phyloP scores from a whole-genome alignment of 2,329 filamentous ascomycete genomes.

The Xylaria sp. region DNA sequence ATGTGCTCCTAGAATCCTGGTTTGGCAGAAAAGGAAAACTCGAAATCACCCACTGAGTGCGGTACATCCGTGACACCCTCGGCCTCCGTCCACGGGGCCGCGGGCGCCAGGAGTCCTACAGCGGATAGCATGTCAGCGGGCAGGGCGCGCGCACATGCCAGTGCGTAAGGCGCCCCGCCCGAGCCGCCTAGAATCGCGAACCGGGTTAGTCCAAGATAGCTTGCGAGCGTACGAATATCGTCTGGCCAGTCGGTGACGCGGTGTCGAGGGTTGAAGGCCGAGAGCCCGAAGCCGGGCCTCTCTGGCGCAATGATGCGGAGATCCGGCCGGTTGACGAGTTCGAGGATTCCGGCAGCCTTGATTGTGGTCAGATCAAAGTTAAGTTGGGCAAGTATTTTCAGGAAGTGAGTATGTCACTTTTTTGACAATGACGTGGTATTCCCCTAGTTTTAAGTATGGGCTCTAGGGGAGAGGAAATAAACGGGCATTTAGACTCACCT shows the following conservation, averaged over 20 bases:
- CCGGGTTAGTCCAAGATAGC: slow-evolving; percentile 38
- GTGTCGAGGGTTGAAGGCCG: slow-evolving; percentile 46
- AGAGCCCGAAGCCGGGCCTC: slow-evolving; percentile 51
- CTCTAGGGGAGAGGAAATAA: background rate
- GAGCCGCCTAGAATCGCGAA: slow-evolving; percentile 48
- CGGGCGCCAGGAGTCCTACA: slow-evolving; percentile 21
- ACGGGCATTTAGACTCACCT: slow-evolving; percentile 12
- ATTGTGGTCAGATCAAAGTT: no score
- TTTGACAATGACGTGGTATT: no score
- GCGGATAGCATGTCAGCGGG: slow-evolving; percentile 40
- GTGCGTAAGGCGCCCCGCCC: slow-evolving; percentile 45
- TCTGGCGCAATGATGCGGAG: slow-evolving; percentile 48
- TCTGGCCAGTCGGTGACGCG: slow-evolving; percentile 43
- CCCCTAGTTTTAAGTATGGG: no score
- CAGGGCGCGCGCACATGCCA: slow-evolving; percentile 40
- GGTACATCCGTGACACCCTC: slow-evolving; percentile 9
- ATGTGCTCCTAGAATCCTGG: no score
- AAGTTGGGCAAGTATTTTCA: no score
- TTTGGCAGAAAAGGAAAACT: background rate
- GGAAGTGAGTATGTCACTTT: no score
- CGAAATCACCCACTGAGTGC: background rate
- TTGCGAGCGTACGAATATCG: slow-evolving; percentile 44
- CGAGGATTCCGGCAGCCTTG: slow-evolving; percentile 15
- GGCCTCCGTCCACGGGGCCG: slow-evolving; percentile 19
- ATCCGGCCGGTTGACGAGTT: slow-evolving; percentile 28